These are phyloP conservation scores for Dactylellina cionopaga DNA, from an alignment of 2,329 filamentous ascomycete species.

Conservation along the genomic window DNA sequence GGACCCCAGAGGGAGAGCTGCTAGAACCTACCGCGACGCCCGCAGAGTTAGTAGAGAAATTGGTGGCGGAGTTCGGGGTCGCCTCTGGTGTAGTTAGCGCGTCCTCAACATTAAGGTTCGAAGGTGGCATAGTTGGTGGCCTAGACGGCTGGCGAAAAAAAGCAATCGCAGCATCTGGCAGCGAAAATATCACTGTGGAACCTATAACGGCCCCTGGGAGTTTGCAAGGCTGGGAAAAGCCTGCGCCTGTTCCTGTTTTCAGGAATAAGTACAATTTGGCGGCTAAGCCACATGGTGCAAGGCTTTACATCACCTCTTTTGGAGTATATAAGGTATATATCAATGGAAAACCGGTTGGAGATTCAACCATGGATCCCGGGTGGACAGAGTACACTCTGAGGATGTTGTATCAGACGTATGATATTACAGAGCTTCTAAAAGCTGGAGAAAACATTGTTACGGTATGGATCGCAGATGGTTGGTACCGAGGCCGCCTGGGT, in stretches of 20 bases:
- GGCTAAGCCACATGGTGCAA: conserved; percentile 21
- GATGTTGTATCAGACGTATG: conserved; percentile 39
- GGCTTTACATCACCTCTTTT: conserved; percentile 35
- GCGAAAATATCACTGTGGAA: conserved; percentile 3
- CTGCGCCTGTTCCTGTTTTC: conserved; percentile 24
- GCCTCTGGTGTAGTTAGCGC: background rate
- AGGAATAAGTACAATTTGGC: conserved; percentile 23
- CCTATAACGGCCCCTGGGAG: conserved; percentile 41
- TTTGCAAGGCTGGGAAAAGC: conserved; percentile 28
- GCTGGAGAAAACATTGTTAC: conserved; percentile 19
- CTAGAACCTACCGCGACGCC: background rate
- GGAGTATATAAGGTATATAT: conserved; percentile 39
- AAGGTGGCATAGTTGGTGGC: conserved; percentile 33
- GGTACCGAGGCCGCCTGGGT: conserved; percentile 43
- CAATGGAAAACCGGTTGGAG: conserved; percentile 35
- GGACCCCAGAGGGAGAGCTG: background rate
- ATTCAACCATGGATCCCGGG: conserved; percentile 39
- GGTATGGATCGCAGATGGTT: conserved; percentile 38
- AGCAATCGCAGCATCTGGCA: too few species aligned
- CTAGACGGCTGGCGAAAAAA: conserved; percentile 25
- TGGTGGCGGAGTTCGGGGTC: background rate
- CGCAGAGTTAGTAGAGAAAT: background rate
- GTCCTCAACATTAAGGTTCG: conserved; percentile 17
- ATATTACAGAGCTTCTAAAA: conserved; percentile 42
- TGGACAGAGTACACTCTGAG: conserved; percentile 43